These are phyloP conservation scores for Fusarium phyllophilum DNA, from an alignment of 2,329 filamentous ascomycete species.

Conservation along the genomic window DNA sequence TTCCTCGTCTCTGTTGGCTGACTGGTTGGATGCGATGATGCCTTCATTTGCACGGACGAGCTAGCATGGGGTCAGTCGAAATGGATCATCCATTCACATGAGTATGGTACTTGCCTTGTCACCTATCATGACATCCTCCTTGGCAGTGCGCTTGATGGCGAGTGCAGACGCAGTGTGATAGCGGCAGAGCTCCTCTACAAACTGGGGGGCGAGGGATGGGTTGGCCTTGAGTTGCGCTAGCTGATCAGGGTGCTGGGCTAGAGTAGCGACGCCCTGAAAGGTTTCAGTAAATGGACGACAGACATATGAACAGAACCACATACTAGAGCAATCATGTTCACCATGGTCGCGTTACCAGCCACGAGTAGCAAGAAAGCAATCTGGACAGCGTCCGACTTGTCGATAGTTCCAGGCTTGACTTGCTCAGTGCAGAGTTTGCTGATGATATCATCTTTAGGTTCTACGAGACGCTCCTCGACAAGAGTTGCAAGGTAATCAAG, in stretches of 20 bases:
- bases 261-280: slow-evolving; percentile 54
- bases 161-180: slow-evolving; percentile 60
- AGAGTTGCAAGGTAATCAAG: slow-evolving; percentile 57
- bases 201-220: slow-evolving; percentile 49
- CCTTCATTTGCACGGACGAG: slow-evolving; percentile 55
- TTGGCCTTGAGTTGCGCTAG: slow-evolving; percentile 54
- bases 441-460: slow-evolving; percentile 58
- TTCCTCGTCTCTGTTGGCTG: slow-evolving; percentile 59
- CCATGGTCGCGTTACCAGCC: slow-evolving; percentile 63
- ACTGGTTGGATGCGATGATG: slow-evolving; percentile 59
- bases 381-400: slow-evolving; percentile 55
- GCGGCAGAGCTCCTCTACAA: slow-evolving; percentile 61
- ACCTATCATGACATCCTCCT: slow-evolving; percentile 56
- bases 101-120: slow-evolving; percentile 53
- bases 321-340: slow-evolving; percentile 61
- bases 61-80: slow-evolving; percentile 36
- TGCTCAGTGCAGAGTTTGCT: slow-evolving; percentile 56
- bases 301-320: neutral
- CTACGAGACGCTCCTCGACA: slow-evolving; percentile 52
- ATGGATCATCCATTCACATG: no score
- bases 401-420: slow-evolving; percentile 51
- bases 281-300: rapidly evolving
- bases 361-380: slow-evolving; percentile 62
- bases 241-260: slow-evolving; percentile 56
- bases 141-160: slow-evolving; percentile 59